Percentiles rank a stretch among this genome's conserved stretches.
phyloP scores from a whole-genome alignment of 139 green algal genomes.

The Volvox reticuliferus region DNA sequence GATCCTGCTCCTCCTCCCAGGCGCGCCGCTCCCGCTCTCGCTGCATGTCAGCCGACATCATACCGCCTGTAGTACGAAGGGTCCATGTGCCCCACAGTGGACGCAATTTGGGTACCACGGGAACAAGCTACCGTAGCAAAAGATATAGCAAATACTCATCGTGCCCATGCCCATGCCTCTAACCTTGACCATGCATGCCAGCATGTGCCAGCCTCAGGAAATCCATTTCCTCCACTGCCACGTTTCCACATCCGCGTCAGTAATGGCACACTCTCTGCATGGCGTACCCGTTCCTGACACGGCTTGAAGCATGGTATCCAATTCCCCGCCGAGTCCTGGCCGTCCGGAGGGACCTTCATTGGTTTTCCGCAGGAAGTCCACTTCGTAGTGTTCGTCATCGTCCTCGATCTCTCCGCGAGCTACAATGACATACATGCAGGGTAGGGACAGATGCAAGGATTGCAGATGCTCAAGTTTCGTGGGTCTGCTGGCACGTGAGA shows the following conservation, averaged over 20 bases:
- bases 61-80: conserved; percentile 51
- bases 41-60: conserved; percentile 72
- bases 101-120: too few species aligned
- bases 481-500: too few species aligned
- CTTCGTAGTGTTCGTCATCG: conserved; percentile 79
- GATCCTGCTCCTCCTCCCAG: conserved; percentile 73
- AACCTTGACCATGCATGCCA: too few species aligned
- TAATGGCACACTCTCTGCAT: background rate
- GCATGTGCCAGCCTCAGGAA: too few species aligned
- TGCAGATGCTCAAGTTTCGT: too few species aligned
- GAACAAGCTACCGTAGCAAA: too few species aligned
- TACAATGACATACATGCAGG: background rate
- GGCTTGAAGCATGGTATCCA: conserved; percentile 54
- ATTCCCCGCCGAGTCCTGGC: background rate
- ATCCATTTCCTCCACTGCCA: too few species aligned
- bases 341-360: background rate
- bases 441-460: too few species aligned
- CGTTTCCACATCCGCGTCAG: too few species aligned
- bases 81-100: too few species aligned
- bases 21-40: conserved; percentile 64
- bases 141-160: too few species aligned
- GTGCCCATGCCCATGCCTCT: too few species aligned
- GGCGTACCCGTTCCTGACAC: conserved; percentile 49
- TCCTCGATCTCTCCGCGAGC: conserved; percentile 62
- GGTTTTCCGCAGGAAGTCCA: conserved; percentile 81